Evolutionary conservation across 148 eudicot species (phyloP).

Genomic region (Oxyria digyna): DNA sequence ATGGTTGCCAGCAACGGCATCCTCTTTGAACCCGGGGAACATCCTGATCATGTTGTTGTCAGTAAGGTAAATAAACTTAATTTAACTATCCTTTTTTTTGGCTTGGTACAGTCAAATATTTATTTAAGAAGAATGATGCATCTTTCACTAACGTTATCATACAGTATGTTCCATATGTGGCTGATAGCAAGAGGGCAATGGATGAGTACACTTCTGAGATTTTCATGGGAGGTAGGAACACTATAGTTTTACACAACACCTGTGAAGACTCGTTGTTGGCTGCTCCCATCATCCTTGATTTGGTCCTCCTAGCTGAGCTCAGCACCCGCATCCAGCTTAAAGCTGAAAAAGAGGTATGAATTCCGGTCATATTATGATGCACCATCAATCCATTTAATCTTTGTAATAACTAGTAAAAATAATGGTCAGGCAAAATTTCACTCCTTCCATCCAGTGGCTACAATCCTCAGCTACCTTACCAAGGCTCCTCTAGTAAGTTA

Average conservation of each 20-base stretch:
- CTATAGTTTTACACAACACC: constrained; percentile 91
- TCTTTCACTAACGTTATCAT: neutral
- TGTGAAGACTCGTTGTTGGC: constrained; percentile 93
- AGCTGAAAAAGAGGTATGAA: constrained; percentile 61
- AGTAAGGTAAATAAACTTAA: constrained; percentile 92
- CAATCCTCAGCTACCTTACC: constrained; percentile 88
- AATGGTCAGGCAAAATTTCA: constrained; percentile 69
- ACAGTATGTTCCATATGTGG: constrained; percentile 95
- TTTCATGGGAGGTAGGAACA: constrained; percentile 91
- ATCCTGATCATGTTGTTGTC: constrained; percentile 95
- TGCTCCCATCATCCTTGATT: constrained; percentile 90
- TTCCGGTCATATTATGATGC: neutral
- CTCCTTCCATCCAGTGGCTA: constrained; percentile 90
- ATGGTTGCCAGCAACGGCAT: constrained; percentile 96
- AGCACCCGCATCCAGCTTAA: constrained; percentile 85
- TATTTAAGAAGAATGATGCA: neutral
- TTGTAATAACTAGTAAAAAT: neutral
- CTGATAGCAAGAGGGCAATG: constrained; percentile 98
- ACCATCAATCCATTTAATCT: neutral
- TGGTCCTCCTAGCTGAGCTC: constrained; percentile 92
- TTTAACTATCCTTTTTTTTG: too few species aligned
- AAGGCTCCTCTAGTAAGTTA: constrained; percentile 96
- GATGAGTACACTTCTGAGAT: constrained; percentile 97
- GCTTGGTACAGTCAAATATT: too few species aligned
- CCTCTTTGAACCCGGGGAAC: constrained; percentile 92